Conservation (phyloP, 108 stramenopile species). For the Cafeteria roenbergensis region DNA sequence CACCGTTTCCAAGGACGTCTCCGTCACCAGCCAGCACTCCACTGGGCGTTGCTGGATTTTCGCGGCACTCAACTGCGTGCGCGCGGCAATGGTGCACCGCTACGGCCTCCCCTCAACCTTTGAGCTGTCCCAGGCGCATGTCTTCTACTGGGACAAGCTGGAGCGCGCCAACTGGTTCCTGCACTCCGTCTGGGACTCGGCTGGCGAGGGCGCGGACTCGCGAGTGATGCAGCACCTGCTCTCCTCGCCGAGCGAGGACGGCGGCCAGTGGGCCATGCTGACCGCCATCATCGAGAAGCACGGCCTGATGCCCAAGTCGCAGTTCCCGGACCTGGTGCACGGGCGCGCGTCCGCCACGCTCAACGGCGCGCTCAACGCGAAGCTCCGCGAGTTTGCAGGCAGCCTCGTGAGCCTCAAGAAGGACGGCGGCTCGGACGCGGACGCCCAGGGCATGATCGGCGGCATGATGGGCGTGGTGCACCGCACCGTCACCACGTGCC, state of each 20-base stretch:
- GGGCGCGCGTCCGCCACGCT: slow-evolving; percentile 2
- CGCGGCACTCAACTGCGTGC: slow-evolving; percentile 21
- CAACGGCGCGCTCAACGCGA: slow-evolving; percentile 13
- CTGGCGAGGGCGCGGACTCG: slow-evolving; percentile 13
- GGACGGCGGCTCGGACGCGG: background rate
- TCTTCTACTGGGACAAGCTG: slow-evolving; percentile 31
- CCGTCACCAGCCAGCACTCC: slow-evolving; percentile 23
- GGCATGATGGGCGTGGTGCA: slow-evolving; percentile 23
- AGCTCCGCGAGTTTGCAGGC: slow-evolving; percentile 19
- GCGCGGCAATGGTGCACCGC: slow-evolving; percentile 15
- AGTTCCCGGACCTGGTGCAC: slow-evolving; percentile 19
- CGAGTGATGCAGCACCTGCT: slow-evolving; percentile 26
- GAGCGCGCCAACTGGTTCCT: slow-evolving; percentile 29
- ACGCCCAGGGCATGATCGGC: slow-evolving; percentile 1
- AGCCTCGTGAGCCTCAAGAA: slow-evolving; percentile 3
- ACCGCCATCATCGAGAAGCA: slow-evolving; percentile 18
- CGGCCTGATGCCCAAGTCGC: slow-evolving; percentile 25
- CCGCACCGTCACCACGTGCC: slow-evolving; percentile 14
- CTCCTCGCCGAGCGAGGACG: slow-evolving; percentile 26
- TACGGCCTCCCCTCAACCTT: slow-evolving; percentile 22
- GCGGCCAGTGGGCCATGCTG: slow-evolving; percentile 29
- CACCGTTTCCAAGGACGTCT: too few species aligned
- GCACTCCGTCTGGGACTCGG: slow-evolving; percentile 21
- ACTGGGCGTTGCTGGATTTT: slow-evolving; percentile 30
- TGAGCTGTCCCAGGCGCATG: slow-evolving; percentile 25